Evolutionary conservation across 352 stramenopile genomes (phyloP).

Genomic region (Globisporangium echinulatum): DNA sequence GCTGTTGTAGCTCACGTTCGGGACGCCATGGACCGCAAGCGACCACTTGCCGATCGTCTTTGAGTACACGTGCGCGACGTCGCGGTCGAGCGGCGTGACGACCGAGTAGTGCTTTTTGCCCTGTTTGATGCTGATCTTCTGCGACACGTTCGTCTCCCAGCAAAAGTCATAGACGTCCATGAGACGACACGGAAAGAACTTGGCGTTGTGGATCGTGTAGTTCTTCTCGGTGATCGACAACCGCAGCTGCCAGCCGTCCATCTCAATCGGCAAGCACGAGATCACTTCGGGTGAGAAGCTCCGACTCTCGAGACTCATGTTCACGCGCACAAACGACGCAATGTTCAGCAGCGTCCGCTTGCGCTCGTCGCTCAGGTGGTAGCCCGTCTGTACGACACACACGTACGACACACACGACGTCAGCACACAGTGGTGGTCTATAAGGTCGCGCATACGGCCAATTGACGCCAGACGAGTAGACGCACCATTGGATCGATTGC

Average conservation of each 20-base stretch:
- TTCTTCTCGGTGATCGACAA: constrained; percentile 84
- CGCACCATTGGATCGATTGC: constrained; percentile 33
- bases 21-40: constrained; percentile 71
- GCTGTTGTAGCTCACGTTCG: constrained; percentile 85
- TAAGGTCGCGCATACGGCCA: too few species aligned
- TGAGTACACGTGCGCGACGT: constrained; percentile 79
- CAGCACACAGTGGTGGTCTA: background rate
- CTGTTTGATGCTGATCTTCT: constrained; percentile 74
- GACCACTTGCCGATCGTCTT: constrained; percentile 85
- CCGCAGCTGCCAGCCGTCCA: constrained; percentile 82
- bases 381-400: constrained; percentile 28
- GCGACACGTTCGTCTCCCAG: constrained; percentile 79
- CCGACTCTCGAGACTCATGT: constrained; percentile 77
- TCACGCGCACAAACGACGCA: constrained; percentile 66
- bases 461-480: background rate
- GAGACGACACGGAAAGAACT: constrained; percentile 79
- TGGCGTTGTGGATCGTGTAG: constrained; percentile 85
- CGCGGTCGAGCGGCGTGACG: constrained; percentile 58
- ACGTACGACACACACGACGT: background rate
- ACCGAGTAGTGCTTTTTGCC: constrained; percentile 79
- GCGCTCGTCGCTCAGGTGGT: constrained; percentile 54
- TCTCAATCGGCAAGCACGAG: constrained; percentile 80
- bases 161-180: constrained; percentile 81
- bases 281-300: constrained; percentile 82
- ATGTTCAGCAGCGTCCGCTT: constrained; percentile 68